These are phyloP conservation scores for Aspergillus ruber DNA, from an alignment of 2,329 filamentous ascomycete species.

Conservation along the genomic window DNA sequence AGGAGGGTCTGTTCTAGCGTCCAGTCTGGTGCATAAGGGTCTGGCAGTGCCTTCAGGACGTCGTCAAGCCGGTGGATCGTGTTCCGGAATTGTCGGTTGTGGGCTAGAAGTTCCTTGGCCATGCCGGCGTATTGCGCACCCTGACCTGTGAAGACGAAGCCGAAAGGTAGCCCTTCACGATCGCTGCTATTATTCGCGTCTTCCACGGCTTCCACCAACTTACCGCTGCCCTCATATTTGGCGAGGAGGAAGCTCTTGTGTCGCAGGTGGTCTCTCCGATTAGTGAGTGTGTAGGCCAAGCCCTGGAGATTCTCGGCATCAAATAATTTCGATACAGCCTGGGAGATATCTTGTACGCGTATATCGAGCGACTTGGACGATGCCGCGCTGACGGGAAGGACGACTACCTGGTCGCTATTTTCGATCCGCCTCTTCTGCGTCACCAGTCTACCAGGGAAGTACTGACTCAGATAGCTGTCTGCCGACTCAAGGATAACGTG, in stretches of 20 bases:
- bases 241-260: neutral
- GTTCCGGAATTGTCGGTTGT: neutral
- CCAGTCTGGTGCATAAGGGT: neutral
- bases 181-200: neutral
- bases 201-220: neutral
- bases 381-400: neutral
- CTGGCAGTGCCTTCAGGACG: neutral
- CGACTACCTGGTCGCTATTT: neutral
- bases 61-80: neutral
- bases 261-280: neutral
- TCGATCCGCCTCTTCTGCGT: neutral
- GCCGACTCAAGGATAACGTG: conserved; percentile 30
- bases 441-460: neutral
- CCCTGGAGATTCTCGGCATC: neutral
- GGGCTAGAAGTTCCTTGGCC: conserved; percentile 10
- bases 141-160: conserved; percentile 26
- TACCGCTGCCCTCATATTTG: neutral
- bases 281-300: neutral
- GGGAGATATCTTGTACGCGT: too few relatives aligned
- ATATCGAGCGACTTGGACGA: neutral
- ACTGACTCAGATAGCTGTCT: neutral
- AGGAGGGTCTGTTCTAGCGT: neutral
- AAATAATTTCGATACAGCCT: too few relatives aligned
- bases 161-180: neutral
- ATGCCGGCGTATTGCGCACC: conserved; percentile 27